Percentiles rank a stretch among this genome's conserved stretches.
phyloP scores from a whole-genome alignment of 805 yeast genomes.

The Millerozyma miso region DNA sequence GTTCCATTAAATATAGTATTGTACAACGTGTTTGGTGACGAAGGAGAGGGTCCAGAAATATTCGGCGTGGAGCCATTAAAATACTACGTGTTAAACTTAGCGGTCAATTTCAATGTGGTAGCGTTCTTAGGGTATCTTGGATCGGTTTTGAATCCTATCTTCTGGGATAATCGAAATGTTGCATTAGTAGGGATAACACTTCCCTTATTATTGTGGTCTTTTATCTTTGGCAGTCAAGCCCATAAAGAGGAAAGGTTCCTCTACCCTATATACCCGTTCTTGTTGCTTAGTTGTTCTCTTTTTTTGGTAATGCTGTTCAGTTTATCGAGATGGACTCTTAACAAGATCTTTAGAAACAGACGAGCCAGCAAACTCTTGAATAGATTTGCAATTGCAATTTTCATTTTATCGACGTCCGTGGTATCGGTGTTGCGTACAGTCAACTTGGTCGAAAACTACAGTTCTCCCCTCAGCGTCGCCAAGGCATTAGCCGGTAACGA shows the following conservation, averaged over 20 bases:
- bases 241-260: conserved; percentile 92
- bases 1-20: conserved; percentile 80
- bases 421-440: conserved; percentile 46
- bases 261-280: conserved; percentile 76
- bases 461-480: conserved; percentile 67
- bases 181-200: conserved; percentile 15
- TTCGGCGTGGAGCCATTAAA: conserved; percentile 81
- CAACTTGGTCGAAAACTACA: conserved; percentile 62
- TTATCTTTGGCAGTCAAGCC: conserved; percentile 67
- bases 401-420: conserved; percentile 27
- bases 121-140: conserved; percentile 41
- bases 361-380: conserved; percentile 2
- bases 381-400: conserved; percentile 11
- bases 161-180: conserved; percentile 9
- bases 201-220: conserved; percentile 65
- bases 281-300: conserved; percentile 60
- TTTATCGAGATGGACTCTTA: neutral
- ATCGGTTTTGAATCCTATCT: conserved; percentile 19
- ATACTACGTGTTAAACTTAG: conserved; percentile 65
- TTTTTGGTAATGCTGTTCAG: conserved; percentile 13
- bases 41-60: conserved; percentile 79
- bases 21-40: conserved; percentile 72
- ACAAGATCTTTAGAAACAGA: conserved; percentile 16
- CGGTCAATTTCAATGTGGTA: conserved; percentile 68
- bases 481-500: conserved; percentile 15